Conservation (phyloP, 1,284 basidiomycete genomes). For the Cutaneotrichosporon sp. region DNA sequence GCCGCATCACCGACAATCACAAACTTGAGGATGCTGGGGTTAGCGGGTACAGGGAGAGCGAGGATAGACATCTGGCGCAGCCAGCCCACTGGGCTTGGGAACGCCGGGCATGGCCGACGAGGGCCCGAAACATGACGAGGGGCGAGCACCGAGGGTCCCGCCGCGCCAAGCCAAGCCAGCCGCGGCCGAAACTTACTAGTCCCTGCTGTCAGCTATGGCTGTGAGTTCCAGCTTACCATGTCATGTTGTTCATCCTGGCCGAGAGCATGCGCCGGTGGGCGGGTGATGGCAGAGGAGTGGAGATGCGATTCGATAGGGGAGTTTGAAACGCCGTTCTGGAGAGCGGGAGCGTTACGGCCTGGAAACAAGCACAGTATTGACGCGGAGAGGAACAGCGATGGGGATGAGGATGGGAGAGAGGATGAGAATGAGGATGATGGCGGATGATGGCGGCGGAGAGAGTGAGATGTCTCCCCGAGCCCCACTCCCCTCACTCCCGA, state of each 20-base stretch:
- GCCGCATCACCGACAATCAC: conserved; percentile 49
- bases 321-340: too few relatives aligned
- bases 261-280: conserved; percentile 14
- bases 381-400: background rate
- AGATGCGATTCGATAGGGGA: background rate
- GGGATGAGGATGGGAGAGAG: background rate
- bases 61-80: too few relatives aligned
- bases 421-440: background rate
- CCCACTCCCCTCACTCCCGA: background rate
- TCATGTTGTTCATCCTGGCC: conserved; percentile 31
- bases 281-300: background rate
- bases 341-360: too few relatives aligned
- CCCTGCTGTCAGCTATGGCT: conserved; percentile 26
- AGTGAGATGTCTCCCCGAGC: too few relatives aligned
- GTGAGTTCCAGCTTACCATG: conserved; percentile 20
- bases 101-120: background rate
- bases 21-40: conserved; percentile 49
- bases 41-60: background rate
- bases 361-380: background rate
- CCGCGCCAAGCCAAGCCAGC: background rate
- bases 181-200: conserved; percentile 29
- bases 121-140: background rate
- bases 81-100: background rate
- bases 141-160: background rate
- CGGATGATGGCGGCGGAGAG: too few relatives aligned